Evolutionary conservation across 2,329 filamentous ascomycete genomes (phyloP), one percentile per base, ranked within the genome.

Genomic region (Lasiodiplodia hormozganensis): DNA sequence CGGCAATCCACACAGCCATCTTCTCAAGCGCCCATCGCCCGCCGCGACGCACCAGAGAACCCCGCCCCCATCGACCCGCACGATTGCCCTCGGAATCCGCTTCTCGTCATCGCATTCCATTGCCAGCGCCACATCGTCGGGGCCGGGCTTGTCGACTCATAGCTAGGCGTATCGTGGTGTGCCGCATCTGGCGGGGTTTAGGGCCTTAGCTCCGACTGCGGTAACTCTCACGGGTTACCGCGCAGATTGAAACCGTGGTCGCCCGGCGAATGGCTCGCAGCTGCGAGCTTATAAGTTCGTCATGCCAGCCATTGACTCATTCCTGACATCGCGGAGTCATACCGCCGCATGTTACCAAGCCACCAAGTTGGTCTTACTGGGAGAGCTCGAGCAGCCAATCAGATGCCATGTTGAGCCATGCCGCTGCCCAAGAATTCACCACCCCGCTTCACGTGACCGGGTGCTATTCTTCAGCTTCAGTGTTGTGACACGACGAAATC

Each of bases 191-290:
- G 23, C 60, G 57, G 57, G 38, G 60, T 64, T 64, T 64, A 18
- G 60, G 43, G 11, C 28, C 58, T 64, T 64, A 64, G 51, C 47
- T 51, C 60, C 60, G 60, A 31, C 8, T 31, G 11, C 60, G 60
- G 60, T 64, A 64, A 64, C 43, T 49, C 25, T 8, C 31, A 28
- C 28, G 25, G 47, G 43, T 62, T 38, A 64, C 60, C 60, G 60
- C 18, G 18, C 12, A 64, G 25, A 21, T n/a, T 25, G 43, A 38
- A 21, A 14, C n/a, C 18, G 40, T 34, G 40, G 58, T 62, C 25
- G 58, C 8, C 8, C 31, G 49, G 21, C 58, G 40, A 60, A 64
- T 51, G 28, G 28, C 7, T 21, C 23, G 60, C 60, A 38, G 38
- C 43, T 10, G 47, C 47, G 43, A 16, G 47, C 57, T 38, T 64